Evolutionary conservation across 164 flowering plant genomes (phyloP), one percentile per base, ranked within the genome.

Genomic region (Saururus chinensis): DNA sequence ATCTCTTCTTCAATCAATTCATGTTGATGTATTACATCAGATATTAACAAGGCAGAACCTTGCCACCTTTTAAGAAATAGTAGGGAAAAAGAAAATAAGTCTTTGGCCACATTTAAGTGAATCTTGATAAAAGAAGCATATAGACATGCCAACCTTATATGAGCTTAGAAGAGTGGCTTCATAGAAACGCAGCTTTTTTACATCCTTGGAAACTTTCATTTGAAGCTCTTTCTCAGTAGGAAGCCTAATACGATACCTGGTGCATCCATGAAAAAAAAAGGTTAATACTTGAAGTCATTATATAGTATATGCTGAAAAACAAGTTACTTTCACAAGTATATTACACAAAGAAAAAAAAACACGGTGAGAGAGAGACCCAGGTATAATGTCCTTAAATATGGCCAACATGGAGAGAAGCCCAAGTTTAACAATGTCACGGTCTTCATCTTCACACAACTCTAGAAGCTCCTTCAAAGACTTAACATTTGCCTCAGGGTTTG

Each of bases 191-290:
- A 73, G 84, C 76, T 87, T 91, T 61, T 77, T 81, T 55, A 91
- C 88, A 61, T 68, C 88, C 82, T 91, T 91, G 0, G 99, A 89
- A 54, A 95, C 88, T 53, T 64, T 81, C 95, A 89, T 89, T 67
- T 84, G 86, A 60, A 75, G 66, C 80, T 95, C 99, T 78, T 95
- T 95, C 62, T 89, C 96, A 65, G 96, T 89, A 17, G 99, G 99
- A 63, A 91, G 93, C 80, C 99, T 79, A 57, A 95, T 91, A 42
- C 96, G 92, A 65, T 88, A 90, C 48, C 98, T 93, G 84, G 69
- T 56, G 41, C 57, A 67, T 22, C 59, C 30, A 71, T 25, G 37
- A 53, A 55, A 66, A 55, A 24, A 22, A 66, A 55, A 24, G 19
- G 21, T 40, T 16, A 13, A 23, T n/a, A n/a, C 14, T 49, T 19